These are phyloP conservation scores for Cardamine resedifolia DNA, from an alignment of 345 rosid species.

Conservation along the genomic window DNA sequence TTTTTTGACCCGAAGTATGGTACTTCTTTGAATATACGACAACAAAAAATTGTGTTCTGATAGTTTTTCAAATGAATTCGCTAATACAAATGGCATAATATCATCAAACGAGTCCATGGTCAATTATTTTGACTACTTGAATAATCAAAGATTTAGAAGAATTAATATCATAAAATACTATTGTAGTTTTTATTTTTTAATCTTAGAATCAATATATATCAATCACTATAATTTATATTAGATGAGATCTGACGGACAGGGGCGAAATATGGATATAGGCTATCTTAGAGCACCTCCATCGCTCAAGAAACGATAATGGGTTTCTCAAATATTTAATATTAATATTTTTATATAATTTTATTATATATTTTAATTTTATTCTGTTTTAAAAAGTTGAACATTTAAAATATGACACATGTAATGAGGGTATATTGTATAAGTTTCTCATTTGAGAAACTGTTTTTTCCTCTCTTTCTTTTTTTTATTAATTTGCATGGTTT, in stretches of 20 bases:
- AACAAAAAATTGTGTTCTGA: background rate
- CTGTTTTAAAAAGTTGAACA: too few species aligned
- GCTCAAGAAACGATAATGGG: too few species aligned
- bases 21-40: background rate
- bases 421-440: too few species aligned
- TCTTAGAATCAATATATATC: background rate
- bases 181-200: background rate
- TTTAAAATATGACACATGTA: too few species aligned
- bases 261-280: background rate
- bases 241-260: background rate
- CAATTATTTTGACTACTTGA: background rate
- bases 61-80: background rate
- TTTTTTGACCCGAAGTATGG: background rate
- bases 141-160: background rate
- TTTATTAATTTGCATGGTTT: too few species aligned
- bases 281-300: too few species aligned
- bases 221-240: background rate
- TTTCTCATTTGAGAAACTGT: too few species aligned
- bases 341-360: too few species aligned
- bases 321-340: too few species aligned
- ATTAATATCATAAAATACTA: background rate
- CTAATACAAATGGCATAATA: background rate
- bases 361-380: too few species aligned
- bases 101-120: background rate
- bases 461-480: too few species aligned